phyloP scores from a whole-genome alignment of 768 basidiomycete genomes.

The Guyanaporus albipodus region DNA sequence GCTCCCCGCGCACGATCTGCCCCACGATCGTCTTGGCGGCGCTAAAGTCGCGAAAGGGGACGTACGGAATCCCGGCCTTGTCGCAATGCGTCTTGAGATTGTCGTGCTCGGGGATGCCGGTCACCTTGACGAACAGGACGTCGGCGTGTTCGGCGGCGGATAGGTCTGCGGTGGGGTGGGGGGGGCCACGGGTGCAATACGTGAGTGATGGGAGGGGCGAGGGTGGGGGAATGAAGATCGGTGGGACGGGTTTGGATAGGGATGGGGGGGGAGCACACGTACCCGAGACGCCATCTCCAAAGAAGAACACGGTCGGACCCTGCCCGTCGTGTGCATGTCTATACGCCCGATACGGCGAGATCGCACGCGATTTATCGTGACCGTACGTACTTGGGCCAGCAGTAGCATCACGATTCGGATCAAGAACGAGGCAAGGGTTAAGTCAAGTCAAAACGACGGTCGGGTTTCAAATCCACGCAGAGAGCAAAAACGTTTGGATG shows the following conservation, averaged over 20 bases:
- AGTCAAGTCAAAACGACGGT: no score
- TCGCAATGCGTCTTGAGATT: conserved; percentile 84
- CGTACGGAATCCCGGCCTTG: conserved; percentile 72
- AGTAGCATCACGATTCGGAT: no score
- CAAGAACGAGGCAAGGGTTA: no score
- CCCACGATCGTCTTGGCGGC: conserved; percentile 57
- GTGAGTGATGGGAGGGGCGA: no score
- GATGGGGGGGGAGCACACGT: conserved; percentile 21
- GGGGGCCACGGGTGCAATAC: no score
- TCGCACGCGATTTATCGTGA: conserved; percentile 95
- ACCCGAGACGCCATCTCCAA: conserved; percentile 97
- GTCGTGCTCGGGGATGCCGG: conserved; percentile 65
- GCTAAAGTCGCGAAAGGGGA: conserved; percentile 72
- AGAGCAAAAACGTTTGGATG: no score
- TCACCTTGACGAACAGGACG: conserved; percentile 89
- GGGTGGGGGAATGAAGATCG: neutral
- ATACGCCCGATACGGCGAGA: conserved; percentile 75
- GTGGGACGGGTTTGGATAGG: no score
- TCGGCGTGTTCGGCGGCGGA: conserved; percentile 93
- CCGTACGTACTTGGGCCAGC: conserved; percentile 84
- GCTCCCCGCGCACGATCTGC: conserved; percentile 69
- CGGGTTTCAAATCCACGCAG: no score
- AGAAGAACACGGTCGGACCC: conserved; percentile 85
- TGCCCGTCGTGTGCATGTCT: conserved; percentile 14
- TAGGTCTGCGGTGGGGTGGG: conserved; percentile 53